These are phyloP conservation scores for Cladosporium sp. DNA, from an alignment of 2,329 filamentous ascomycete genomes.

Conservation along the genomic window DNA sequence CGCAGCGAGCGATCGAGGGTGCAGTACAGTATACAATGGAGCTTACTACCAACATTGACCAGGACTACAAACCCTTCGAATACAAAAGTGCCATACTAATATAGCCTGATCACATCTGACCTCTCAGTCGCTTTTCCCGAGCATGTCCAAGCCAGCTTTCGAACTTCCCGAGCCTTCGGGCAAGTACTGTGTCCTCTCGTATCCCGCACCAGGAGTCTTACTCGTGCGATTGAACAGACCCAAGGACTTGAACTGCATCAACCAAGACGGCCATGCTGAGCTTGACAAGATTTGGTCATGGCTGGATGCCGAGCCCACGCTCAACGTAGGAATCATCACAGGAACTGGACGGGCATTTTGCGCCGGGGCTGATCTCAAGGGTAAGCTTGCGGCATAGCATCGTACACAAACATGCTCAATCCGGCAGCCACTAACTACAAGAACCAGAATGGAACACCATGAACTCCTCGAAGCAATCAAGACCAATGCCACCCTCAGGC, in stretches of 20 bases:
- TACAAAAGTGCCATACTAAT: neutral
- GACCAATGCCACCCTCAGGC: conserved; percentile 41
- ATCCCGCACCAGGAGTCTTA: conserved; percentile 29
- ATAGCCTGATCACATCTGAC: neutral
- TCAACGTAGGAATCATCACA: conserved; percentile 32
- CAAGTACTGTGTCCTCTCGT: conserved; percentile 28
- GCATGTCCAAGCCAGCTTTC: conserved; percentile 20
- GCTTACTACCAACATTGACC: neutral
- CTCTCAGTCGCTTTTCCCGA: neutral
- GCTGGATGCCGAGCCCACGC: conserved; percentile 30
- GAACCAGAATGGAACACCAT: conserved; percentile 31
- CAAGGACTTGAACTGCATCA: conserved; percentile 34
- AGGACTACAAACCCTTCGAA: neutral
- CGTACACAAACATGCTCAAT: neutral
- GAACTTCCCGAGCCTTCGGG: conserved; percentile 19
- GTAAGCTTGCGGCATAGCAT: conserved; percentile 16
- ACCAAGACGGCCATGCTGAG: conserved; percentile 29
- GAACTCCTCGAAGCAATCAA: conserved; percentile 22
- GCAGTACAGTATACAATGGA: neutral
- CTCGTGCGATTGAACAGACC: conserved; percentile 33
- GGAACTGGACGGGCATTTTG: conserved; percentile 34
- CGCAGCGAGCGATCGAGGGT: neutral
- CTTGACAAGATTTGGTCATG: conserved; percentile 30
- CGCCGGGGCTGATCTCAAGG: conserved; percentile 35
- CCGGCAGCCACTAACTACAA: neutral